Conservation (phyloP, 2,329 filamentous ascomycete genomes). For the Clarireedia hainanense region DNA sequence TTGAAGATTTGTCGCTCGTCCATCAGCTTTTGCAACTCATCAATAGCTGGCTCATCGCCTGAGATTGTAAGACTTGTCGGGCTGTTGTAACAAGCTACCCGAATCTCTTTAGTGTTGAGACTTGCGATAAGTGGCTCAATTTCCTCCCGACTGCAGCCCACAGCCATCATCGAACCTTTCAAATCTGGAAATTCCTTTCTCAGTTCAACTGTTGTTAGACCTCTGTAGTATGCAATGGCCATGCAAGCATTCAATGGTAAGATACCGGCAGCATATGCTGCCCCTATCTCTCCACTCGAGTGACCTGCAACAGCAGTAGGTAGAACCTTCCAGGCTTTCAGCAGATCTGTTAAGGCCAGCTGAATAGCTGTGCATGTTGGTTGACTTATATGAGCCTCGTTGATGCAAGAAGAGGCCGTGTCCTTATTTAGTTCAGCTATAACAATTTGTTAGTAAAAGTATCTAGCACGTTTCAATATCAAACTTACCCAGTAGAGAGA, state of each 20-base stretch:
- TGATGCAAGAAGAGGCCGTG: slow-evolving; percentile 28
- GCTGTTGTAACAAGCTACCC: slow-evolving; percentile 28
- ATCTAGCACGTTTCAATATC: neutral
- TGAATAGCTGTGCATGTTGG: slow-evolving; percentile 40
- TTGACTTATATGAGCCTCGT: slow-evolving; percentile 33
- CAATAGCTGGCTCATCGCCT: slow-evolving; percentile 14
- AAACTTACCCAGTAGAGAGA: neutral
- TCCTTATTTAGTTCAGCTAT: slow-evolving; percentile 29
- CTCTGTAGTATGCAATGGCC: slow-evolving; percentile 25
- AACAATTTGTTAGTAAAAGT: neutral
- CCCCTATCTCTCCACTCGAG: slow-evolving; percentile 27
- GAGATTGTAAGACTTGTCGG: slow-evolving; percentile 20
- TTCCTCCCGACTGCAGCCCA: slow-evolving; percentile 25
- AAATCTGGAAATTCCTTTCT: slow-evolving; percentile 29
- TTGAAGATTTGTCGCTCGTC: slow-evolving; percentile 17
- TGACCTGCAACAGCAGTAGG: slow-evolving; percentile 24
- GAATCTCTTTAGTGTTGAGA: slow-evolving; percentile 1
- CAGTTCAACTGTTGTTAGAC: slow-evolving; percentile 17
- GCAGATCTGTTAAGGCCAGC: slow-evolving; percentile 35
- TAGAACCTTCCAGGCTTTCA: slow-evolving; percentile 31
- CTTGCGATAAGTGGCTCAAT: slow-evolving; percentile 15
- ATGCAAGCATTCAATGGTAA: slow-evolving; percentile 20
- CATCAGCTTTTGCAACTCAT: slow-evolving; percentile 16
- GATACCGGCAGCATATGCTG: slow-evolving; percentile 24
- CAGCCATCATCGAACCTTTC: slow-evolving; percentile 42